phyloP scores from a whole-genome alignment of 805 yeast genomes.

The Barnettozyma salicaria region DNA sequence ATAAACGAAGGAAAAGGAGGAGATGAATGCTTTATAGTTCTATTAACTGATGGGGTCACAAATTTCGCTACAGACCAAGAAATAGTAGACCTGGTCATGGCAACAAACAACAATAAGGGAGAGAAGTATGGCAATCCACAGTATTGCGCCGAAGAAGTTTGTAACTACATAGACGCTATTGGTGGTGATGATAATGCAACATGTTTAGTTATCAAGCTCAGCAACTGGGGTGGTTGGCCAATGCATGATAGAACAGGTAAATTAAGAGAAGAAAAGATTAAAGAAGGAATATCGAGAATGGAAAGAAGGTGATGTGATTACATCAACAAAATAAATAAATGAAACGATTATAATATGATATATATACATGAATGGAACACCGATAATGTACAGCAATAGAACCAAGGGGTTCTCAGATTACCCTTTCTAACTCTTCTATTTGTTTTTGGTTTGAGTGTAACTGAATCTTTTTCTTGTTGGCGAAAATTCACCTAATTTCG shows the following conservation, averaged over 20 bases:
- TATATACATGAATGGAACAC: conserved; percentile 7
- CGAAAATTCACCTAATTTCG: conserved; percentile 91
- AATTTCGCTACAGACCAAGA: conserved; percentile 83
- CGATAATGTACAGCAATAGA: too few species aligned
- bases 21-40: conserved; percentile 77
- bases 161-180: conserved; percentile 74
- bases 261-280: conserved; percentile 64
- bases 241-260: conserved; percentile 75
- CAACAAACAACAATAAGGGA: conserved; percentile 45
- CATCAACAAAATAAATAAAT: neutral
- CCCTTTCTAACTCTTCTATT: conserved; percentile 16
- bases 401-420: too few species aligned
- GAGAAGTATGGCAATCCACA: conserved; percentile 73
- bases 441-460: conserved; percentile 72
- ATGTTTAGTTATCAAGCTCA: conserved; percentile 68
- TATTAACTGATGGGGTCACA: conserved; percentile 86
- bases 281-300: conserved; percentile 31
- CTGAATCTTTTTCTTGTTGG: conserved; percentile 86
- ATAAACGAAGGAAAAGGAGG: conserved; percentile 48
- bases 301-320: conserved; percentile 14
- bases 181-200: conserved; percentile 98
- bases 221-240: conserved; percentile 97
- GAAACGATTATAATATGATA: neutral
- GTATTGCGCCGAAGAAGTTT: conserved; percentile 76
- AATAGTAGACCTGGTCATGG: conserved; percentile 75